phyloP scores from a whole-genome alignment of 2,329 filamentous ascomycete species.

The Exophiala mesophila region DNA sequence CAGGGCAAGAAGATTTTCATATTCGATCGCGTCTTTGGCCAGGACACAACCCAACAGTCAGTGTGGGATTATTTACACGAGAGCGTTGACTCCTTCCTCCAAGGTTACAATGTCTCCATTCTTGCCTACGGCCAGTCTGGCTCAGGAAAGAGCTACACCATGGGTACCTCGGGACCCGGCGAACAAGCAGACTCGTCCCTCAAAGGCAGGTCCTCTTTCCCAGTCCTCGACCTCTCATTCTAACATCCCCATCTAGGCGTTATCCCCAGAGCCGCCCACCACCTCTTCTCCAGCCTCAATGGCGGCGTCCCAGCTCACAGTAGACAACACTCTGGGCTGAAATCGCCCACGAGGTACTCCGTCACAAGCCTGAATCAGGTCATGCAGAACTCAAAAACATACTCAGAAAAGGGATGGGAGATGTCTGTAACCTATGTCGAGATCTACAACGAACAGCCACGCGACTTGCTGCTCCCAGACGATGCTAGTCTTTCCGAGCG shows the following conservation, averaged over 20 bases:
- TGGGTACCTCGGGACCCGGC: constrained; percentile 85
- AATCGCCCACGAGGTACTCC: constrained; percentile 74
- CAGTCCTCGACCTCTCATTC: not conserved
- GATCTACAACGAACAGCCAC: constrained; percentile 95
- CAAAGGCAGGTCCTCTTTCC: constrained; percentile 63
- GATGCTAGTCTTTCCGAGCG: constrained; percentile 65
- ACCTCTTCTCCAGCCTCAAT: constrained; percentile 83
- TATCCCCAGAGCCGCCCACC: constrained; percentile 83
- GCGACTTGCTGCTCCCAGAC: constrained; percentile 82
- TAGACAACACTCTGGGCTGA: constrained; percentile 68
- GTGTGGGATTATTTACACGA: constrained; percentile 93
- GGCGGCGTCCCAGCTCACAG: constrained; percentile 46
- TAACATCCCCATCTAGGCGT: constrained; percentile 60
- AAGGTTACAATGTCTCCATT: constrained; percentile 97
- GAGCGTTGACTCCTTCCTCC: constrained; percentile 81
- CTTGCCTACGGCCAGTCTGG: constrained; percentile 96
- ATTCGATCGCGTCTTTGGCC: constrained; percentile 89
- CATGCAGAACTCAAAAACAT: constrained; percentile 36
- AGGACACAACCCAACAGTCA: constrained; percentile 78
- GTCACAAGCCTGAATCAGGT: constrained; percentile 47
- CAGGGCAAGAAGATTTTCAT: constrained; percentile 94
- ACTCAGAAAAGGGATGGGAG: constrained; percentile 73
- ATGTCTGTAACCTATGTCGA: constrained; percentile 91
- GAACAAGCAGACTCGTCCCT: constrained; percentile 66
- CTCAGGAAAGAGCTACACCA: constrained; percentile 96